These are phyloP conservation scores for Corynascus novoguineensis DNA, from an alignment of 495 filamentous ascomycete species.

Conservation along the genomic window DNA sequence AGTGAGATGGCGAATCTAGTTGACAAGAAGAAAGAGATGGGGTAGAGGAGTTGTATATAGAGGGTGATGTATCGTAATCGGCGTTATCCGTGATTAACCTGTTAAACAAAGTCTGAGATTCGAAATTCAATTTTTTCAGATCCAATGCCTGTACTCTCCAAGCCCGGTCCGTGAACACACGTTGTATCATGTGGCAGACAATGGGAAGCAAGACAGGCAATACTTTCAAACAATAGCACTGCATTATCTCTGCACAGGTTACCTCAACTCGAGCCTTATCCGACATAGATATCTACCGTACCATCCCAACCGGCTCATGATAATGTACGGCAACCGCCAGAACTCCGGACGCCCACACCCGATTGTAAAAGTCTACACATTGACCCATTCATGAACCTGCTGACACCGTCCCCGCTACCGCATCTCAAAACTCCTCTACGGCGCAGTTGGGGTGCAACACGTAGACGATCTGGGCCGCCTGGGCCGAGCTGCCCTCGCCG, in stretches of 20 bases:
- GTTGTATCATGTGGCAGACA: too few relatives aligned
- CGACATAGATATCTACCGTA: neutral
- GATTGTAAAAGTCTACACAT: neutral
- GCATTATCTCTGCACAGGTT: too few relatives aligned
- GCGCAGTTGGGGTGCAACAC: conserved; percentile 93
- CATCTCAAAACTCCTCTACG: conserved; percentile 49
- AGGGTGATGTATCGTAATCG: neutral
- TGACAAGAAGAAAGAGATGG: too few relatives aligned
- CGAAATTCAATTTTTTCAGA: too few relatives aligned
- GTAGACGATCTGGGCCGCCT: conserved; percentile 61
- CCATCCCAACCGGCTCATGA: neutral
- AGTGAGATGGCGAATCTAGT: neutral
- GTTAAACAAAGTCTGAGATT: too few relatives aligned
- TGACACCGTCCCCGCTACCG: neutral
- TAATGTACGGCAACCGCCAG: neutral
- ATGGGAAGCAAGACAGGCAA: neutral
- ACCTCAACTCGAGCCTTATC: neutral
- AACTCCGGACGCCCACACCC: conserved; percentile 1
- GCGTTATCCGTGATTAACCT: neutral
- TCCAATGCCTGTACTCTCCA: too few relatives aligned
- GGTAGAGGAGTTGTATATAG: neutral
- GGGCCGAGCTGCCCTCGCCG: conserved; percentile 38
- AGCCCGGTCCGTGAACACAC: too few relatives aligned
- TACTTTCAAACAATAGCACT: neutral
- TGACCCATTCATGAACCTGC: neutral